Evolutionary conservation across 2,329 filamentous ascomycete genomes (phyloP), one percentile per base, ranked within the genome.

Genomic region (Plenodomus lindquistii): DNA sequence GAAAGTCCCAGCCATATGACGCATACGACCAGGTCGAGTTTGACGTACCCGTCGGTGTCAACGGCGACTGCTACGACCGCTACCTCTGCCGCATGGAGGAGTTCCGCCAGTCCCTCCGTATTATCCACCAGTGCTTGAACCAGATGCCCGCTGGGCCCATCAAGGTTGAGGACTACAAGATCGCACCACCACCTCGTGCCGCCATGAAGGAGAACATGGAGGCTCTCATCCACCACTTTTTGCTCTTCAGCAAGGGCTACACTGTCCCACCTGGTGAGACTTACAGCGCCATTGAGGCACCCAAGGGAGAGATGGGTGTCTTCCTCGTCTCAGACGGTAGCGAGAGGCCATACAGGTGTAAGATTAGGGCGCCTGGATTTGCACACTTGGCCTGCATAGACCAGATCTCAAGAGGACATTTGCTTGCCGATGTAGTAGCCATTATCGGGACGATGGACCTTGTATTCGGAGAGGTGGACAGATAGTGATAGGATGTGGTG

Each of bases 141-240:
- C 91, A 99, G 81, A 99, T 99, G 90, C 93, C 95, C 40, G 83
- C 89, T 40, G 94, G 94, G 21, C 94, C 94, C 43, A 84, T 97
- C 71, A 89, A 93, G 62, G 91, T 97, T 36, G 94, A 99, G 77
- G 94, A 99, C 77, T 99, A 97, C 85, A 99, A 99, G 85, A 85
- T 99, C 68, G 88, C 90, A 2, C 94, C 94, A 18, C 94, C 94
- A 54, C 95, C 94, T n/a, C 87, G 94, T 69, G 82, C 90, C 37
- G 94, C 94, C 69, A 99, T 99, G 94, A 99, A 99, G 84, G 94
- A 99, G 85, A 99, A 99, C 81, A 99, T 99, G 95, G 94, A 99
- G 79, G 92, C 94, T 34, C 84, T 99, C 37, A 99, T 99, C 72
- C 94, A 99, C 79, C 94, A 99, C 81, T 99, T 99, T 83, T 79